These are phyloP conservation scores for Talaromyces sp. DNA, from an alignment of 2,329 filamentous ascomycete species.

Conservation along the genomic window DNA sequence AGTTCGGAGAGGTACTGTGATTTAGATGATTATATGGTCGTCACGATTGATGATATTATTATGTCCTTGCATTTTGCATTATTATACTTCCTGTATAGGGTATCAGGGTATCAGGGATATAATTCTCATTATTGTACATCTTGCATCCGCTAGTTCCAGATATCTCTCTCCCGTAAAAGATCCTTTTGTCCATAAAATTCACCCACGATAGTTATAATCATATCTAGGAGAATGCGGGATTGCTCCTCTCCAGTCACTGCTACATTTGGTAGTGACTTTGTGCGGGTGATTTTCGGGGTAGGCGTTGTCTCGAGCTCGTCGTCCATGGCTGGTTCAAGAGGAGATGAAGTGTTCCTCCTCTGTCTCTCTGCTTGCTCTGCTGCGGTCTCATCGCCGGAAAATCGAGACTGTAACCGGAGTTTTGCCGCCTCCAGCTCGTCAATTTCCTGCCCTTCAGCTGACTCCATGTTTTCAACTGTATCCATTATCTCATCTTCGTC, in stretches of 20 bases:
- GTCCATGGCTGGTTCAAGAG: not conserved
- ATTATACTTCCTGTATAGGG: not conserved
- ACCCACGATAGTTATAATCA: constrained; percentile 83
- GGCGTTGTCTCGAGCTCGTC: not conserved
- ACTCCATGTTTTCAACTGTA: not conserved
- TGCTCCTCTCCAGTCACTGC: constrained; percentile 26
- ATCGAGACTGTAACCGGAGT: constrained; percentile 43
- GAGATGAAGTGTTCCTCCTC: constrained; percentile 20
- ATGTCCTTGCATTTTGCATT: not conserved
- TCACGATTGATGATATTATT: not conserved
- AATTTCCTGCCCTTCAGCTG: not conserved
- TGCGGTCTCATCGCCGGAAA: constrained; percentile 23
- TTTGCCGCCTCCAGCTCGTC: constrained; percentile 49
- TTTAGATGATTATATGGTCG: not conserved
- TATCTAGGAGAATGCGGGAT: constrained; percentile 71
- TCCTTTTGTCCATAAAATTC: constrained; percentile 89
- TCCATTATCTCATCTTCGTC: not conserved
- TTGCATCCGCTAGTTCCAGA: constrained; percentile 38
- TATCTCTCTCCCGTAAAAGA: constrained; percentile 68
- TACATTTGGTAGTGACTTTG: constrained; percentile 31
- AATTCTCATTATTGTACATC: constrained; percentile 8
- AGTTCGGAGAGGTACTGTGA: not conserved
- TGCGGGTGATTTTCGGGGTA: not conserved
- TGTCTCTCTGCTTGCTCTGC: constrained; percentile 34
- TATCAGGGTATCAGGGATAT: constrained; percentile 6